These are phyloP conservation scores for Neurospora discreta DNA, from an alignment of 495 filamentous ascomycete species.

Conservation along the genomic window DNA sequence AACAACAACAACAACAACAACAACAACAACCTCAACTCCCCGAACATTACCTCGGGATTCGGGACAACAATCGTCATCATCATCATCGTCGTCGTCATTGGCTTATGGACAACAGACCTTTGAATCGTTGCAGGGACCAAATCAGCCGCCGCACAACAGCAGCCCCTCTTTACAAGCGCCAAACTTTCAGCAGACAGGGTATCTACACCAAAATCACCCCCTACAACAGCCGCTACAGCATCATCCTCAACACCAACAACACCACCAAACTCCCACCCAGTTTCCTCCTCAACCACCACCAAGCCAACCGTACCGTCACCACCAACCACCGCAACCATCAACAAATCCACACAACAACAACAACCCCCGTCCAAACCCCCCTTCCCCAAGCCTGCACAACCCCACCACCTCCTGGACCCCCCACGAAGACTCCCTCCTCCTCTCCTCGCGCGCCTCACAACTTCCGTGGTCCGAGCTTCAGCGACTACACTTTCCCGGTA, in stretches of 20 bases:
- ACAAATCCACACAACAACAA: not conserved
- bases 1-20: not conserved
- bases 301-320: not conserved
- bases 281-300: not conserved
- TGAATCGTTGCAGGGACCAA: not conserved
- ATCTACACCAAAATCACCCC: not conserved
- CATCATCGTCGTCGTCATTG: not conserved
- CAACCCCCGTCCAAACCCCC: no score
- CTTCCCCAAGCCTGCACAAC: not conserved
- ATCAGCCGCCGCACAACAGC: not conserved
- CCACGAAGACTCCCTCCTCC: not conserved
- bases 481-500: conserved; percentile 51
- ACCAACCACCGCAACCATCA: not conserved
- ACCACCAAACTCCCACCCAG: not conserved
- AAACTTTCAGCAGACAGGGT: not conserved
- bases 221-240: not conserved
- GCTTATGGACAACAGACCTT: not conserved
- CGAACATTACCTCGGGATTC: not conserved
- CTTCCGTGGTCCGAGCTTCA: conserved; percentile 55
- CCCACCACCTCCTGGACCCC: not conserved
- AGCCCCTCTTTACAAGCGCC: not conserved
- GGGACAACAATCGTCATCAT: not conserved
- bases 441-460: not conserved
- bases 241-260: not conserved
- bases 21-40: not conserved